phyloP scores from a whole-genome alignment of 192 early-diverging fungal species.

The Coemansia sp. region DNA sequence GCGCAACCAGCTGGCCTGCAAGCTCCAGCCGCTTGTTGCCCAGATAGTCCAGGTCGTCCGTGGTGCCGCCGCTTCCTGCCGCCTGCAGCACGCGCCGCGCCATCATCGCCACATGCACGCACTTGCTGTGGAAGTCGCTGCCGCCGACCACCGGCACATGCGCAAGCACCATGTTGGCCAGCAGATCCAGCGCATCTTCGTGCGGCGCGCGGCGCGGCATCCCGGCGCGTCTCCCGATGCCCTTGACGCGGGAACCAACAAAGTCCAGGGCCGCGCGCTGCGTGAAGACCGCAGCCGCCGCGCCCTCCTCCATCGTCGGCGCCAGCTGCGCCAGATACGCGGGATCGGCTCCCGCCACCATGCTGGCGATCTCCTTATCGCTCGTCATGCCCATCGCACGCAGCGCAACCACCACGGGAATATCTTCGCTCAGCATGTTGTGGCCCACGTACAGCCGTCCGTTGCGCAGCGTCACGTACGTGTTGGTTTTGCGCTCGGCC shows the following conservation, averaged over 20 bases:
- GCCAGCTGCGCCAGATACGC: conserved; percentile 81
- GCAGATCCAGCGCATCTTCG: conserved; percentile 86
- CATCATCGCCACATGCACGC: conserved; percentile 93
- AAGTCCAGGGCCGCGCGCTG: conserved; percentile 91
- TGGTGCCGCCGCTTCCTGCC: conserved; percentile 73
- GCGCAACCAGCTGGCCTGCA: conserved; percentile 91
- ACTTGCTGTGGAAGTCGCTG: conserved; percentile 88
- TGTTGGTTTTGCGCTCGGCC: conserved; percentile 92
- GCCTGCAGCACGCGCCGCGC: conserved; percentile 88
- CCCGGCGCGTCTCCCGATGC: conserved; percentile 57
- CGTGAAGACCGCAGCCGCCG: conserved; percentile 75
- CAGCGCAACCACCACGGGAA: conserved; percentile 85
- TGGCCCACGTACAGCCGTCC: conserved; percentile 81
- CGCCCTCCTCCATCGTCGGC: conserved; percentile 84
- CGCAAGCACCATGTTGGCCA: conserved; percentile 83
- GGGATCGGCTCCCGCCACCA: conserved; percentile 86
- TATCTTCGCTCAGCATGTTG: conserved; percentile 84
- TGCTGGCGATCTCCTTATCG: conserved; percentile 92
- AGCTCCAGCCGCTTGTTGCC: conserved; percentile 98
- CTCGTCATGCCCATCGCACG: conserved; percentile 95
- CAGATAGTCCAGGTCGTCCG: conserved; percentile 97
- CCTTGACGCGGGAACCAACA: conserved; percentile 78
- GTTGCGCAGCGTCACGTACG: conserved; percentile 69
- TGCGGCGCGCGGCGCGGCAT: conserved; percentile 57
- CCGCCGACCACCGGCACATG: conserved; percentile 90